These are phyloP conservation scores for Coprinopsis strossmayeri DNA, from an alignment of 768 basidiomycete species.

Conservation along the genomic window DNA sequence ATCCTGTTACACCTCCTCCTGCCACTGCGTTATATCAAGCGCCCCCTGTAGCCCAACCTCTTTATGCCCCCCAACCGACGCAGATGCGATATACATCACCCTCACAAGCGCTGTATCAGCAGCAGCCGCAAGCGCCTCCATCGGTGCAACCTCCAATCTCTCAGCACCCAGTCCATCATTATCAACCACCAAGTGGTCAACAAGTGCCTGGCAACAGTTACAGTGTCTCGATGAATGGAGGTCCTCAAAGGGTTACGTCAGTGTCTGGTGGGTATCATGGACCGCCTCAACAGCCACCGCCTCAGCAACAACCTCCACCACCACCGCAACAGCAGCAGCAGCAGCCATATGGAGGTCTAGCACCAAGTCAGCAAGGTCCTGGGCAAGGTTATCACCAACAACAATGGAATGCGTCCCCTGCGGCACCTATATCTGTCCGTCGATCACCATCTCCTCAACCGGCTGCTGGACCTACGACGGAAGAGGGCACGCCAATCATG, in stretches of 20 bases:
- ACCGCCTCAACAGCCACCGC: slow-evolving; percentile 10
- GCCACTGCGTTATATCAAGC: slow-evolving; percentile 30
- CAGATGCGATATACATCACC: slow-evolving; percentile 20
- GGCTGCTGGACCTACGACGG: slow-evolving; percentile 58
- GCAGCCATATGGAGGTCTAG: too few relatives aligned
- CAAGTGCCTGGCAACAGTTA: neutral
- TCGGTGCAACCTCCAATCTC: slow-evolving; percentile 16
- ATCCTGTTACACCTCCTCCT: slow-evolving; percentile 31
- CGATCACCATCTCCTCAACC: slow-evolving; percentile 37
- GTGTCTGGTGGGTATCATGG: neutral
- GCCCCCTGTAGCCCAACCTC: slow-evolving; percentile 24
- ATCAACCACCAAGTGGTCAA: slow-evolving; percentile 16
- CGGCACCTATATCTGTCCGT: slow-evolving; percentile 33
- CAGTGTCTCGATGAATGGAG: neutral
- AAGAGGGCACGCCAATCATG: slow-evolving; percentile 74
- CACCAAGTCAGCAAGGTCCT: slow-evolving; percentile 15
- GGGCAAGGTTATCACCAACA: slow-evolving; percentile 22
- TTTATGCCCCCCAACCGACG: slow-evolving; percentile 21
- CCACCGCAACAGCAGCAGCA: slow-evolving; percentile 20
- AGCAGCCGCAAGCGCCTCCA: slow-evolving; percentile 11
- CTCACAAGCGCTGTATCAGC: slow-evolving; percentile 12
- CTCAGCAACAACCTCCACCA: slow-evolving; percentile 13
- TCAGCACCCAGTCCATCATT: slow-evolving; percentile 22
- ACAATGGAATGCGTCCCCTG: slow-evolving; percentile 20
- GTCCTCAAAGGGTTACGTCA: neutral